These are phyloP conservation scores for Cercospora berteroae DNA, from an alignment of 2,329 filamentous ascomycete species.

Conservation along the genomic window DNA sequence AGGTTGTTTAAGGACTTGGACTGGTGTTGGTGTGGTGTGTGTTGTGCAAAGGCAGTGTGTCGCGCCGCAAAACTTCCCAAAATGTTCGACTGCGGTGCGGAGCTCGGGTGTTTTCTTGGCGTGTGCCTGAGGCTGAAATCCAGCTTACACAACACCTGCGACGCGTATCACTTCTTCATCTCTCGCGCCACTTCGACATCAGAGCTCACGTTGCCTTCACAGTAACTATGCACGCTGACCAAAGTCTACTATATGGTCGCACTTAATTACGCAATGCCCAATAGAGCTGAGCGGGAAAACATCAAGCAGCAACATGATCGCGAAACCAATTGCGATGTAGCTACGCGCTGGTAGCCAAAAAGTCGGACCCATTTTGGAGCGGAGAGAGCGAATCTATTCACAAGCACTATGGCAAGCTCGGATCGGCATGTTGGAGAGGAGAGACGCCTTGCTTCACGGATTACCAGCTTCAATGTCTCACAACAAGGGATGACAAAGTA, in stretches of 20 bases:
- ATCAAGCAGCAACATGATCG: background rate
- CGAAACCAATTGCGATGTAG: background rate
- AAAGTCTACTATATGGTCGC: too few relatives aligned
- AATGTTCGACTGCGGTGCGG: slow-evolving; percentile 1
- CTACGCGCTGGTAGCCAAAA: background rate
- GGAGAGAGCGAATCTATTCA: background rate
- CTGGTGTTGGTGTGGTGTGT: slow-evolving; percentile 13
- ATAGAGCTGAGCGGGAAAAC: too few relatives aligned
- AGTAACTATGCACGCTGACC: too few relatives aligned
- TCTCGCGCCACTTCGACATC: background rate
- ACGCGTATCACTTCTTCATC: background rate
- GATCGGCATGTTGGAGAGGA: background rate
- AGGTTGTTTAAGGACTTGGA: slow-evolving; percentile 36
- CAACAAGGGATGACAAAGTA: background rate
- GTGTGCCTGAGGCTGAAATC: background rate
- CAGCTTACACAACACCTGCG: background rate
- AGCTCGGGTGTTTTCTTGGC: background rate
- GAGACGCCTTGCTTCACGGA: background rate
- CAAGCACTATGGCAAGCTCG: background rate
- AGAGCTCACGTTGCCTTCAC: too few relatives aligned
- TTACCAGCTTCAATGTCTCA: background rate
- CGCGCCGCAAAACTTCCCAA: slow-evolving; percentile 1
- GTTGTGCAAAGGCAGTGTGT: slow-evolving; percentile 2
- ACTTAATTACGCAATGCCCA: too few relatives aligned
- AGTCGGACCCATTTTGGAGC: background rate